Evolutionary conservation across 768 basidiomycete species (phyloP), one percentile per base, ranked within the genome.

Genomic region (Gymnopilus dilepis): DNA sequence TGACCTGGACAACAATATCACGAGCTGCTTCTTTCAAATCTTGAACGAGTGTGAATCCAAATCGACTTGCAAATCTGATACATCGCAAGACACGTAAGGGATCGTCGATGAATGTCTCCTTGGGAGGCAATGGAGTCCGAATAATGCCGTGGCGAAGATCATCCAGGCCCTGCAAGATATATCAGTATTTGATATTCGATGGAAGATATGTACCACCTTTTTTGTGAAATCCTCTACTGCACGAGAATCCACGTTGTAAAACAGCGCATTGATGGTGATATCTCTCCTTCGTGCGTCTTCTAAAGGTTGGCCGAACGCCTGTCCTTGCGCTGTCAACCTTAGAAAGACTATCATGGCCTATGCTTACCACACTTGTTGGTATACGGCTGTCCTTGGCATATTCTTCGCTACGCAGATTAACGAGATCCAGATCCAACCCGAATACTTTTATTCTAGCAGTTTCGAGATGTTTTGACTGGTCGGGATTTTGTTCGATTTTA

Each of bases 381-480:
- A 99, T 99, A 1, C 97, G 84, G 74, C 93, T 96, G 50, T 87
- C 82, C 37, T 85, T 82, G 0, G 94, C 88, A 76, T 99, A 99
- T 63, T 90, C 92, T 74, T 99, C 97, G 64, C 89, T 92, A 64
- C 97, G 80, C 58, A 99, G 78, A 70, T 98, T 98, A 2, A 99
- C 97, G 64, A 97, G 88, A 73, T 99, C 97, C 48, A 99, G 80
- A 60, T 95, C 93, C 47, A 92, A 76, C 2, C 84, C 95, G 56
- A 93, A 79, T 33, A 99, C 77, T 42, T 85, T 87, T 38, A 94
- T 89, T 41, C 89, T 89, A 2, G 96, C 96, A 1, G 97, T 98
- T 76, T 99, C 97, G 30, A 99, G 83, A 76, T 99, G 97, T 72
- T 99, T 99, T 31, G 94, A 96, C 77, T 99, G 97, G 41, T 95